Evolutionary conservation across 2,329 filamentous ascomycete genomes (phyloP).

Genomic region (Lachnellula arida): DNA sequence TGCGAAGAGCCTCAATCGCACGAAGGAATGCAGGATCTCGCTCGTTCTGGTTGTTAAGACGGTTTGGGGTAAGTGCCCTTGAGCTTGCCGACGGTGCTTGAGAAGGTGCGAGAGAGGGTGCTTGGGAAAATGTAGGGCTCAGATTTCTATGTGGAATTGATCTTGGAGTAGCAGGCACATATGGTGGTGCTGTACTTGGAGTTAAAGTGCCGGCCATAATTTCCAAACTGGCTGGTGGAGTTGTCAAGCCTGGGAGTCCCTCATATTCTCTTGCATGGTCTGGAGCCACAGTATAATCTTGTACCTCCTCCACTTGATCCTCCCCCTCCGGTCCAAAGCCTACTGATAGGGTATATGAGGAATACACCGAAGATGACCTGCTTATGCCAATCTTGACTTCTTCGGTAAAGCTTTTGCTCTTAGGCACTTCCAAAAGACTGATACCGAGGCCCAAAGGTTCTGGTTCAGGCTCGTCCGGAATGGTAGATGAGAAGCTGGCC

Average conservation of each 20-base stretch:
- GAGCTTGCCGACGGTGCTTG: neutral
- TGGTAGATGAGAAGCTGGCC: neutral
- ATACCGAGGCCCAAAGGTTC: neutral
- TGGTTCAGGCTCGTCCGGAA: neutral
- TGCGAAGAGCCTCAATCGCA: conserved; percentile 6
- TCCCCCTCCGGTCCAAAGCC: neutral
- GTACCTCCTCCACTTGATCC: neutral
- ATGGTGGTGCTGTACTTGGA: neutral
- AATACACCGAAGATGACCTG: neutral
- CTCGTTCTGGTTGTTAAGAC: conserved; percentile 15
- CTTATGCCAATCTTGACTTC: conserved; percentile 3
- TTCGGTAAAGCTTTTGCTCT: conserved; percentile 7
- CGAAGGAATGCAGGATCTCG: conserved; percentile 18
- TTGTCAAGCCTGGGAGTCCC: neutral
- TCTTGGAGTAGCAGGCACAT: neutral
- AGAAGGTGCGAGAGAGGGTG: neutral
- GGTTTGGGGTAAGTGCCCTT: conserved; percentile 4
- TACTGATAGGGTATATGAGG: neutral
- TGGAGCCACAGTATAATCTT: neutral
- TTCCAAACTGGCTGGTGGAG: neutral
- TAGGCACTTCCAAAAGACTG: conserved; percentile 2
- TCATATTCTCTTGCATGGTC: neutral
- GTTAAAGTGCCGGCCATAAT: neutral
- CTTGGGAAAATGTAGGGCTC: neutral
- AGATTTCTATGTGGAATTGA: neutral